Conservation (phyloP, 116 monocot species). For the Papilionanthe hybrid region DNA sequence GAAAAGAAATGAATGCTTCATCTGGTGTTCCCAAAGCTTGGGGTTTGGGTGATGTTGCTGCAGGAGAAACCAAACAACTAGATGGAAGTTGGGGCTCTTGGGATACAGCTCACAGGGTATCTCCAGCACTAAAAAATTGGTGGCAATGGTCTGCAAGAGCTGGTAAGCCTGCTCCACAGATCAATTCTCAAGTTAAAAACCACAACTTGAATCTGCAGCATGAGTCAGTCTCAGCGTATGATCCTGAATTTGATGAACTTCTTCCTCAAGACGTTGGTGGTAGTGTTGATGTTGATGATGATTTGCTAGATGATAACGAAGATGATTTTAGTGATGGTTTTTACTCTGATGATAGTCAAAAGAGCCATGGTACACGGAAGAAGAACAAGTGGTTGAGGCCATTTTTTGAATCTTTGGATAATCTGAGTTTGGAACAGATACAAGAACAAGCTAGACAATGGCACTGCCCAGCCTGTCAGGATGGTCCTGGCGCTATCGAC, state of each 20-base stretch:
- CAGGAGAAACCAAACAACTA: constrained; percentile 4
- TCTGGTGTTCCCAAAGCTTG: too few relatives aligned
- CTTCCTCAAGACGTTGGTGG: constrained; percentile 18
- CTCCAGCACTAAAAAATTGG: constrained; percentile 51
- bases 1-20: constrained; percentile 8
- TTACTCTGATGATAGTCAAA: constrained; percentile 78
- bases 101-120: constrained; percentile 35
- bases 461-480: constrained; percentile 91
- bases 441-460: constrained; percentile 68
- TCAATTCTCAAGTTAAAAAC: constrained; percentile 5
- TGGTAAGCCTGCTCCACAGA: constrained; percentile 18
- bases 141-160: constrained; percentile 58
- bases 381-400: constrained; percentile 58
- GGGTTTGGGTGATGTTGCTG: constrained; percentile 1
- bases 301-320: constrained; percentile 42
- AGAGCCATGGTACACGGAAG: constrained; percentile 70
- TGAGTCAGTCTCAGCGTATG: constrained; percentile 4
- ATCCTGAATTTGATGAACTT: constrained; percentile 18
- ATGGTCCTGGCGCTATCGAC: constrained; percentile 88
- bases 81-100: constrained; percentile 33
- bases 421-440: constrained; percentile 52
- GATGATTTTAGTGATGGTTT: constrained; percentile 60
- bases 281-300: constrained; percentile 21
- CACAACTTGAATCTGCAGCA: constrained; percentile 1
- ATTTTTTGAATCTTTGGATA: constrained; percentile 64